These are phyloP conservation scores for Anthracocystis panici-leucophaei DNA, from an alignment of 1,284 basidiomycete genomes.

Conservation along the genomic window DNA sequence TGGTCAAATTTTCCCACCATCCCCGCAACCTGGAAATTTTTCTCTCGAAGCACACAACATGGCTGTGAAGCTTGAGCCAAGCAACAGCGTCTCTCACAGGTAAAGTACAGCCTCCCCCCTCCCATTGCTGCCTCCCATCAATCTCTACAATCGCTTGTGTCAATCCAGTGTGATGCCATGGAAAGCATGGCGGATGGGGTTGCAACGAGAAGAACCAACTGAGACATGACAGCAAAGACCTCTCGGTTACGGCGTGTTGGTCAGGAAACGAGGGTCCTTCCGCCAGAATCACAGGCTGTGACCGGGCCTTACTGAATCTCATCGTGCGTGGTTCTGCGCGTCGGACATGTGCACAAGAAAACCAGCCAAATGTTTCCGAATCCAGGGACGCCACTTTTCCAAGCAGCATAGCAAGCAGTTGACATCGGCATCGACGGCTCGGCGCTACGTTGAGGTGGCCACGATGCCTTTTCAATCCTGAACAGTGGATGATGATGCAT, in stretches of 20 bases:
- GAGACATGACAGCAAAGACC: not conserved
- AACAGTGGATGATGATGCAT: not conserved
- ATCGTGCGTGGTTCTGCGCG: not conserved
- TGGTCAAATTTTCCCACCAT: conserved; percentile 27
- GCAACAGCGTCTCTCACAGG: not conserved
- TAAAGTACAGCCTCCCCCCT: no score
- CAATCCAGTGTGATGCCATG: not conserved
- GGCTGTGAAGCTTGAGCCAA: conserved; percentile 3
- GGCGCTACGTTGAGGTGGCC: not conserved
- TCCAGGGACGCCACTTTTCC: not conserved
- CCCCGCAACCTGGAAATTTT: conserved; percentile 8
- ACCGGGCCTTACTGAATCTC: no score
- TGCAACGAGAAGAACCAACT: conserved; percentile 1
- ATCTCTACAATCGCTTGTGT: not conserved
- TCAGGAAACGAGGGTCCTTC: conserved; percentile 4
- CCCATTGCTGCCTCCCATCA: no score
- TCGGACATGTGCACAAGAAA: not conserved
- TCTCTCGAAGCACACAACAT: not conserved
- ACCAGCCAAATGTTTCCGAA: not conserved
- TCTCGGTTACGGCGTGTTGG: conserved; percentile 4
- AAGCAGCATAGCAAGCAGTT: not conserved
- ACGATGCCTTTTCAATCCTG: not conserved
- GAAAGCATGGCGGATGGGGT: not conserved
- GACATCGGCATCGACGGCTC: conserved; percentile 6
- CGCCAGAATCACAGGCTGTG: not conserved